phyloP scores from a whole-genome alignment of 2,329 filamentous ascomycete species.

The Elsinoe fawcettii region DNA sequence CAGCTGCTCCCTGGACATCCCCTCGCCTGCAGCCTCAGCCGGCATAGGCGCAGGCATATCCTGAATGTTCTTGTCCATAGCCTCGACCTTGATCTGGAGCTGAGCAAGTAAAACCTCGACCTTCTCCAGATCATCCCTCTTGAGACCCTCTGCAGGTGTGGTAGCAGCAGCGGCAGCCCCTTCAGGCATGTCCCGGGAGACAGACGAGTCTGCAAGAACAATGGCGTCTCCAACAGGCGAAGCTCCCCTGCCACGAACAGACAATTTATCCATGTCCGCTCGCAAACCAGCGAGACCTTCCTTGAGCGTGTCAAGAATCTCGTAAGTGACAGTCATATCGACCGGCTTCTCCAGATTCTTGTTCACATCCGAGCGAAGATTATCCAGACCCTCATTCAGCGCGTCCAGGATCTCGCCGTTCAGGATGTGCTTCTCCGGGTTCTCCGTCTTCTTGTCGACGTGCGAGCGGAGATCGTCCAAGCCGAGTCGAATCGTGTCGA shows the following conservation, averaged over 20 bases:
- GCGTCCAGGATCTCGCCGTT: slow-evolving; percentile 54
- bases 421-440: slow-evolving; percentile 45
- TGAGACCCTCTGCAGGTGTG: slow-evolving; percentile 36
- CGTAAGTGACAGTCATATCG: slow-evolving; percentile 77
- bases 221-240: slow-evolving; percentile 46
- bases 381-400: slow-evolving; percentile 63
- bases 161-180: slow-evolving; percentile 19
- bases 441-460: slow-evolving; percentile 46
- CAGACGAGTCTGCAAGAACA: slow-evolving; percentile 47
- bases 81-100: slow-evolving; percentile 75
- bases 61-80: slow-evolving; percentile 53
- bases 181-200: slow-evolving; percentile 24
- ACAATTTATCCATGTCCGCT: slow-evolving; percentile 69
- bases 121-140: slow-evolving; percentile 70
- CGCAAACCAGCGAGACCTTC: slow-evolving; percentile 69
- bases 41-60: slow-evolving; percentile 36
- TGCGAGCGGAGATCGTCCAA: slow-evolving; percentile 44
- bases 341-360: slow-evolving; percentile 69
- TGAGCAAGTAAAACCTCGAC: slow-evolving; percentile 77
- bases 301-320: slow-evolving; percentile 81
- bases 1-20: slow-evolving; percentile 47
- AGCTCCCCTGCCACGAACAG: slow-evolving; percentile 42
- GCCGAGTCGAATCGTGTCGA: slow-evolving; percentile 43
- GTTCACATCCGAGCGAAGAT: slow-evolving; percentile 65
- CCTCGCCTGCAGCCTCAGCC: slow-evolving; percentile 28